Conservation (phyloP, 208 protist genomes). For the Acanthamoeba royreba region DNA sequence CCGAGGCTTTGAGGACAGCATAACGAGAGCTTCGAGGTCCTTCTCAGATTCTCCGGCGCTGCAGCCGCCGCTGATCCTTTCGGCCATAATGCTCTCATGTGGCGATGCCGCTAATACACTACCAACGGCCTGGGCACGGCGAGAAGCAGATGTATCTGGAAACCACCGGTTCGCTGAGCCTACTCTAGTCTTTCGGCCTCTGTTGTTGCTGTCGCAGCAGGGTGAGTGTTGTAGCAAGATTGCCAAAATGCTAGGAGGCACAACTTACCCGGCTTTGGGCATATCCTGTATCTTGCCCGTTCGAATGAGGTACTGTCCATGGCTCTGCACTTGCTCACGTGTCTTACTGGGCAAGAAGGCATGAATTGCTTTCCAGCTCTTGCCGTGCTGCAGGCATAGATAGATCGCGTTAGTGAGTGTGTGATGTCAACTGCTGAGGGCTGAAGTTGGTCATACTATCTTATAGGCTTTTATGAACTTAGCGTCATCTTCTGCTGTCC, state of each 20-base stretch:
- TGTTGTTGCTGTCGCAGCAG: no score
- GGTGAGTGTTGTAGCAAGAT: not conserved
- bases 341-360: constrained; percentile 55
- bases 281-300: constrained; percentile 61
- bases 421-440: not conserved
- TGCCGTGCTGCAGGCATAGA: constrained; percentile 12
- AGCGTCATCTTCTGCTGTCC: constrained; percentile 55
- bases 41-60: no score
- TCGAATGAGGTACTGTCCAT: constrained; percentile 62
- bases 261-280: constrained; percentile 47
- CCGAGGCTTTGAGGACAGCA: no score
- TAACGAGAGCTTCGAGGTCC: no score
- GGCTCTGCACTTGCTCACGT: constrained; percentile 64
- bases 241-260: not conserved
- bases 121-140: no score
- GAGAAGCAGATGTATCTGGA: no score
- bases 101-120: no score
- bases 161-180: no score
- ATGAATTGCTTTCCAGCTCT: constrained; percentile 66
- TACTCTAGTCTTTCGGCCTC: not conserved
- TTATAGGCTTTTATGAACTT: constrained; percentile 51
- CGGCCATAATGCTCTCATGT: no score
- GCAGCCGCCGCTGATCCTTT: no score
- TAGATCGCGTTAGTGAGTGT: not conserved
- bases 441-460: not conserved